Conservation (phyloP, 495 filamentous ascomycete species). For the Sabuloglossum arenarium region DNA sequence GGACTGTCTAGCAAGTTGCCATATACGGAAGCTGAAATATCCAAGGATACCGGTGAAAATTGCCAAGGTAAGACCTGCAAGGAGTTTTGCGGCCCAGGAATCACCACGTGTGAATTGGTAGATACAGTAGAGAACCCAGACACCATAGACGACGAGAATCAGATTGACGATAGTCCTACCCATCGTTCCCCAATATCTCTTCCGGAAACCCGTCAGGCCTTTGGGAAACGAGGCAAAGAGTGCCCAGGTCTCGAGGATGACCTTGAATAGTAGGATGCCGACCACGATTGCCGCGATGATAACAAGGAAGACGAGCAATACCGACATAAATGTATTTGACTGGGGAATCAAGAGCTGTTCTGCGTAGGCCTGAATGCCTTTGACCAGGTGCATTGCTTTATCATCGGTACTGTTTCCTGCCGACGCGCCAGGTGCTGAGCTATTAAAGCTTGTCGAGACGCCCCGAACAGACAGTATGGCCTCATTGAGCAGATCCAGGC, state of each 20-base stretch:
- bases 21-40: slow-evolving; percentile 72
- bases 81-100: slow-evolving; percentile 79
- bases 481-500: slow-evolving; percentile 25
- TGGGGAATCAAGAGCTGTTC: slow-evolving; percentile 66
- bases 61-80: slow-evolving; percentile 63
- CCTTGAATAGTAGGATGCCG: slow-evolving; percentile 74
- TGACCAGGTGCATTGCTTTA: slow-evolving; percentile 29
- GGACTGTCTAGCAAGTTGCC: slow-evolving; percentile 47
- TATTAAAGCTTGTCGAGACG: slow-evolving; percentile 28
- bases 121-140: slow-evolving; percentile 91
- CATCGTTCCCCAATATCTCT: slow-evolving; percentile 87
- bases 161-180: slow-evolving; percentile 74
- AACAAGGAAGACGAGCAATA: slow-evolving; percentile 73
- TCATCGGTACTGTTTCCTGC: slow-evolving; percentile 9
- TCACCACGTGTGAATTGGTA: slow-evolving; percentile 89
- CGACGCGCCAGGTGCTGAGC: slow-evolving; percentile 15
- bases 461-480: slow-evolving; percentile 30
- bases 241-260: slow-evolving; percentile 81
- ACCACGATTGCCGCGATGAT: slow-evolving; percentile 69
- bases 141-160: slow-evolving; percentile 80
- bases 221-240: slow-evolving; percentile 76
- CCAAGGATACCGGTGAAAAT: slow-evolving; percentile 59
- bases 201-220: slow-evolving; percentile 62
- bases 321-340: slow-evolving; percentile 91
- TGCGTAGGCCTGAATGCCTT: slow-evolving; percentile 53